Evolutionary conservation across 768 basidiomycete species (phyloP).

Genomic region (Boletellus ananiceps): DNA sequence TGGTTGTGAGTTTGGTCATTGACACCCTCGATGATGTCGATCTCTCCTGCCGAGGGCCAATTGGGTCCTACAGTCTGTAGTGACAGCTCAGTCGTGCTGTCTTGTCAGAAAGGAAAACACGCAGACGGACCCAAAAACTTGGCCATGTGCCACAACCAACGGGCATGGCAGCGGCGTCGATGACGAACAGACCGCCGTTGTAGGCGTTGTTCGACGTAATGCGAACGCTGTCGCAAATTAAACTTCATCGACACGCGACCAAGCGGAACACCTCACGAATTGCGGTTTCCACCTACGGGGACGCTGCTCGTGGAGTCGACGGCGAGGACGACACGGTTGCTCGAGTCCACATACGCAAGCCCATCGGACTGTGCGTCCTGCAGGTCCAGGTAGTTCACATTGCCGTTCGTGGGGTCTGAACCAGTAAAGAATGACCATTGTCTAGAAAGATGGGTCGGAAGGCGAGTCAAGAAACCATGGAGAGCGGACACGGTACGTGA

Average conservation of each 20-base stretch:
- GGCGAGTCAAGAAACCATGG: neutral
- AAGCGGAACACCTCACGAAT: conserved; percentile 35
- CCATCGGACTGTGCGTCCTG: conserved; percentile 45
- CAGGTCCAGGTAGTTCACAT: conserved; percentile 54
- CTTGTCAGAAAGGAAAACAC: neutral
- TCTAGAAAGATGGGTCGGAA: conserved; percentile 32
- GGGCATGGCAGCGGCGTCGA: conserved; percentile 69
- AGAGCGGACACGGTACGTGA: conserved; percentile 42
- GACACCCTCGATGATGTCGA: conserved; percentile 74
- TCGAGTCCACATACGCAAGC: conserved; percentile 58
- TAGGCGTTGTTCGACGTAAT: conserved; percentile 62
- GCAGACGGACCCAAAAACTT: conserved; percentile 48
- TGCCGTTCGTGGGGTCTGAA: conserved; percentile 66
- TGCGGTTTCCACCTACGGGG: conserved; percentile 48
- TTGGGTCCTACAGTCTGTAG: conserved; percentile 42
- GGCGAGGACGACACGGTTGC: conserved; percentile 54
- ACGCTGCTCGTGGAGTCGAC: conserved; percentile 56
- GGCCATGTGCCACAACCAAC: conserved; percentile 61
- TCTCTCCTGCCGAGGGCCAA: conserved; percentile 57
- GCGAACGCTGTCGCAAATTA: conserved; percentile 47
- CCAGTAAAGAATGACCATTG: conserved; percentile 63
- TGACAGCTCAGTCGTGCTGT: neutral
- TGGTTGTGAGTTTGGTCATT: conserved; percentile 55
- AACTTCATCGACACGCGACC: neutral
- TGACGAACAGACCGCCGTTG: conserved; percentile 66